phyloP scores from a whole-genome alignment of 2,329 filamentous ascomycete genomes.

The Colletotrichum sp. region DNA sequence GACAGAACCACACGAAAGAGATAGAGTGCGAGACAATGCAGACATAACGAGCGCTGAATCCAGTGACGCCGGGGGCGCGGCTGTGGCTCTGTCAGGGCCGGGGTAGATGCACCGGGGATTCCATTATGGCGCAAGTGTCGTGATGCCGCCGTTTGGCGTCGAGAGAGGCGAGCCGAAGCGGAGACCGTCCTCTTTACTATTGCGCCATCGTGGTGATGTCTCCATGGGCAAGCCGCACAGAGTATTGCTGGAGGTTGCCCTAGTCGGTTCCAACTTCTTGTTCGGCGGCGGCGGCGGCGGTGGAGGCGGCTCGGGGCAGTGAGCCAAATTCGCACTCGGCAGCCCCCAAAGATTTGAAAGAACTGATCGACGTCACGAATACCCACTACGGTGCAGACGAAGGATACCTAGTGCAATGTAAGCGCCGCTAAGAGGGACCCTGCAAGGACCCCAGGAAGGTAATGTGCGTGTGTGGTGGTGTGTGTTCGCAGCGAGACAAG shows the following conservation, averaged over 20 bases:
- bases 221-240: not conserved
- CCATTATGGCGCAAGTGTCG: not conserved
- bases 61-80: not conserved
- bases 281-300: not conserved
- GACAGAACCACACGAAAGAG: not conserved
- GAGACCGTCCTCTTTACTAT: not conserved
- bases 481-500: not conserved
- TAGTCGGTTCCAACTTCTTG: not conserved
- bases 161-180: not conserved
- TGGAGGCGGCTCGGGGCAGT: not conserved
- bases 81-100: slow-evolving; percentile 1
- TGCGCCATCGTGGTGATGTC: not conserved
- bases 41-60: not conserved
- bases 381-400: slow-evolving; percentile 4
- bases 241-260: not conserved
- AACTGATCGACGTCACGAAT: slow-evolving; percentile 19
- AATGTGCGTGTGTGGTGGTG: not conserved
- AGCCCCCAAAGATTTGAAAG: slow-evolving; percentile 1
- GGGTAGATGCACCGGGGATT: not conserved
- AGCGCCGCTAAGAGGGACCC: slow-evolving; percentile 16
- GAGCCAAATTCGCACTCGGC: not conserved
- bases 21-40: not conserved
- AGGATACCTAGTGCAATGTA: slow-evolving; percentile 5
- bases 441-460: slow-evolving; percentile 5
- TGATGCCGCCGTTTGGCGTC: not conserved